Evolutionary conservation across 2,329 filamentous ascomycete genomes (phyloP).

Genomic region (Colletotrichum chrysophilum): DNA sequence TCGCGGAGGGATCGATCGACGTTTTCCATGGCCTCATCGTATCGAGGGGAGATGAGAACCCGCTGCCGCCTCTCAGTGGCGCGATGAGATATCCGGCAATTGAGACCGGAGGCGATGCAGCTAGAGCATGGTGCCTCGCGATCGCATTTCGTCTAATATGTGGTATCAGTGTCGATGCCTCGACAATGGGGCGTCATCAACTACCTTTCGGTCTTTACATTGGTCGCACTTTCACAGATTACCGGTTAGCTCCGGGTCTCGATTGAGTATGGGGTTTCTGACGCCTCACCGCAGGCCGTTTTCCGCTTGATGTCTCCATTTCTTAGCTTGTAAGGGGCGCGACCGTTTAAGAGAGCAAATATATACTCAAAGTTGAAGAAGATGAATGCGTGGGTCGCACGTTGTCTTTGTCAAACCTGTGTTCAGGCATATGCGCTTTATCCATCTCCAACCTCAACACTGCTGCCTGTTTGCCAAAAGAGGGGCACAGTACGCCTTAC

Average conservation of each 20-base stretch:
- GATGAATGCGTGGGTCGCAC: neutral
- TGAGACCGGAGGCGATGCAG: conserved; percentile 30
- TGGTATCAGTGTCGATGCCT: neutral
- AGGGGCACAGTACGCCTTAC: neutral
- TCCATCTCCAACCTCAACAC: neutral
- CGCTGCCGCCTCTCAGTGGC: conserved; percentile 33
- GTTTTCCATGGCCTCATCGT: conserved; percentile 34
- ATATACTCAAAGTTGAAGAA: neutral
- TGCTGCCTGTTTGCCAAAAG: neutral
- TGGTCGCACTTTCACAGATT: neutral
- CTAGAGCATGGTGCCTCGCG: conserved; percentile 31
- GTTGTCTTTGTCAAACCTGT: neutral
- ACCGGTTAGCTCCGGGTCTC: neutral
- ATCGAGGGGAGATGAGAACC: conserved; percentile 32
- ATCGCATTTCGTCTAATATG: conserved; percentile 32
- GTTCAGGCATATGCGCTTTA: neutral
- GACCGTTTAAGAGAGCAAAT: neutral
- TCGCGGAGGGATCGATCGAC: conserved; percentile 30
- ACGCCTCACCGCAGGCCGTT: neutral
- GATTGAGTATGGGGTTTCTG: neutral
- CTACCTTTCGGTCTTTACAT: conserved; percentile 25
- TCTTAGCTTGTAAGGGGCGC: neutral
- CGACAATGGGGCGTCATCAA: neutral
- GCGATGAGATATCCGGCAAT: conserved; percentile 28
- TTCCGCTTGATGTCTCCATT: neutral